Conservation (phyloP, 257 asterid species). For the Solanum lycopersicoides region DNA sequence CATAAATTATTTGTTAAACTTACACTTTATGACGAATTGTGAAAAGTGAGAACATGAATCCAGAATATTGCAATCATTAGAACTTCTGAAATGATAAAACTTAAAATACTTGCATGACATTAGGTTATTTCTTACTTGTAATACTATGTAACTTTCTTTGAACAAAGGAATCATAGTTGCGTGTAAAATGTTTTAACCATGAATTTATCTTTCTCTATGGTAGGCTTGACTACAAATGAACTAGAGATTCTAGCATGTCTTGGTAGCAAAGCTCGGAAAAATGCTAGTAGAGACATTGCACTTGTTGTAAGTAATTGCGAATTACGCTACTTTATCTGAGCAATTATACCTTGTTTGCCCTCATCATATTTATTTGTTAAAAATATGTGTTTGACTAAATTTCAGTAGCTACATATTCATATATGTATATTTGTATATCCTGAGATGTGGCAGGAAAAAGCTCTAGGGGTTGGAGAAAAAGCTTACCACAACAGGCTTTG, state of each 20-base stretch:
- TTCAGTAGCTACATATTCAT: background rate
- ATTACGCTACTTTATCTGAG: background rate
- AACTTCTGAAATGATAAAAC: too few relatives aligned
- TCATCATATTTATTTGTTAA: background rate
- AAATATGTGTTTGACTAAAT: background rate
- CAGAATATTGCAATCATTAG: too few relatives aligned
- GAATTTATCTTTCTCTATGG: too few relatives aligned
- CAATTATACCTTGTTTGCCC: background rate
- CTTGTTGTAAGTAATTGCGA: constrained; percentile 59
- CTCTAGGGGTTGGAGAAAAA: background rate
- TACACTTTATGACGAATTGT: background rate
- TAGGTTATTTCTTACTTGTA: too few relatives aligned
- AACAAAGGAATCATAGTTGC: too few relatives aligned
- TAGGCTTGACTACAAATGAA: too few relatives aligned
- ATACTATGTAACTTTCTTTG: too few relatives aligned
- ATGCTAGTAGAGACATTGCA: constrained; percentile 66
- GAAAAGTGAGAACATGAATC: background rate
- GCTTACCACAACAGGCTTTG: background rate
- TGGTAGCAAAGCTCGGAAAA: too few relatives aligned
- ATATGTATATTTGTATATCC: background rate
- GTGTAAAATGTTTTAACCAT: too few relatives aligned
- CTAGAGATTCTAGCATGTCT: too few relatives aligned
- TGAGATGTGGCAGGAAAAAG: background rate
- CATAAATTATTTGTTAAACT: background rate
- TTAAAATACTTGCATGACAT: too few relatives aligned